Evolutionary conservation across 495 filamentous ascomycete species (phyloP).

Genomic region (Chaetomium cochliodes): DNA sequence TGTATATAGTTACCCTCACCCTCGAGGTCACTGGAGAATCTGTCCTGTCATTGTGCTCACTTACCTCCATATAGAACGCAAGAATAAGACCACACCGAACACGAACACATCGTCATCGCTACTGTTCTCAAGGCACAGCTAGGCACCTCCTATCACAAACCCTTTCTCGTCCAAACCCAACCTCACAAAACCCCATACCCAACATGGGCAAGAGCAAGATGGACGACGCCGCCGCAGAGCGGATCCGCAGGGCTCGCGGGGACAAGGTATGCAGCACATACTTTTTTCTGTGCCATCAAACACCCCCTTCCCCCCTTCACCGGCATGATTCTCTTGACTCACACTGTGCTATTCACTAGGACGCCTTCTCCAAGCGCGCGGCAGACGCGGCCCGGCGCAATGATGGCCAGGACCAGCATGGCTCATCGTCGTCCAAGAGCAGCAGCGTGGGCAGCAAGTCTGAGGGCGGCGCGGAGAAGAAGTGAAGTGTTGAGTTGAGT

Average conservation of each 20-base stretch:
- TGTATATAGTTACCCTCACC: neutral
- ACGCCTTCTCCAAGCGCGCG: slow-evolving; percentile 46
- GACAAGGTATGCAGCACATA: slow-evolving; percentile 32
- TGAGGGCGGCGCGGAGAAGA: slow-evolving; percentile 15
- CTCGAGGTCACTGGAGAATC: neutral
- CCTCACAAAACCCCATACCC: neutral
- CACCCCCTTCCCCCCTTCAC: neutral
- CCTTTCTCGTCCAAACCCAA: neutral
- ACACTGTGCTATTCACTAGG: slow-evolving; percentile 29
- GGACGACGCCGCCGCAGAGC: slow-evolving; percentile 46
- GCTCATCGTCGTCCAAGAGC: slow-evolving; percentile 9
- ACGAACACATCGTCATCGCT: neutral
- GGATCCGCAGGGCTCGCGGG: slow-evolving; percentile 46
- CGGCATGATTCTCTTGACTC: neutral
- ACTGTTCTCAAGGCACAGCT: neutral
- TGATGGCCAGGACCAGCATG: slow-evolving; percentile 22
- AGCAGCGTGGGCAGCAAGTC: slow-evolving; percentile 8
- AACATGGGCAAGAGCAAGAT: slow-evolving; percentile 45
- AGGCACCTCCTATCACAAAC: neutral
- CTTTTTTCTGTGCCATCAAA: neutral
- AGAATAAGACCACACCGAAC: neutral
- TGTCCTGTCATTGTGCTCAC: neutral
- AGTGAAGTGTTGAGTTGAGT: slow-evolving; percentile 13
- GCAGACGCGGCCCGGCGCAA: slow-evolving; percentile 43
- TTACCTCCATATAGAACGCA: neutral